Evolutionary conservation across 1,284 basidiomycete species (phyloP).

Genomic region (Puccinia horiana): DNA sequence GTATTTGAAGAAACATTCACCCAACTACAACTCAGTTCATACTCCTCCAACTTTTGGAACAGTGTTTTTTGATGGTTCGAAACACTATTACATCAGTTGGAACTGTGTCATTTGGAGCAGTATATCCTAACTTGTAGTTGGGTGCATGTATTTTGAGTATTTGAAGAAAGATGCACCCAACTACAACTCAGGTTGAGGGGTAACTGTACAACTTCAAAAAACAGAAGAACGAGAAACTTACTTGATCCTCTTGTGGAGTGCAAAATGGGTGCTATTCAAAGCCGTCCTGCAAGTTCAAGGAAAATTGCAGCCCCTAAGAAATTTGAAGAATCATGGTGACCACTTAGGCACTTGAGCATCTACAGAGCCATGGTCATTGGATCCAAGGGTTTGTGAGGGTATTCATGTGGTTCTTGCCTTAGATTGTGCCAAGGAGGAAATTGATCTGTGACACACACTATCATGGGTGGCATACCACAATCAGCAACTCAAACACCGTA

Average conservation of each 20-base stretch:
- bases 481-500: neutral
- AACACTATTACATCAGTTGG: too few species aligned
- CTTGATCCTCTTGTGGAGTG: neutral
- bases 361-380: neutral
- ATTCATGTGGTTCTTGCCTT: neutral
- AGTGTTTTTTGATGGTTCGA: too few species aligned
- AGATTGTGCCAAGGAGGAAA: conserved; percentile 8
- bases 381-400: neutral
- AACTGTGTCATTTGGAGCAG: too few species aligned
- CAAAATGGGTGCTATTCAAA: neutral
- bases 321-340: neutral
- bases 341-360: neutral
- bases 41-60: too few species aligned
- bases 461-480: neutral
- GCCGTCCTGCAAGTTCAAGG: neutral
- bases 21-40: too few species aligned
- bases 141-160: too few species aligned
- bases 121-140: too few species aligned
- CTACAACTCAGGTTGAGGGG: too few species aligned
- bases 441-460: neutral
- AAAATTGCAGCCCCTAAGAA: neutral
- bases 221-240: neutral
- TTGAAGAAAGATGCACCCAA: too few species aligned
- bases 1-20: too few species aligned
- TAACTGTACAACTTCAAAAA: neutral